These are phyloP conservation scores for Lachnellula subtilissima DNA, from an alignment of 2,329 filamentous ascomycete species.

Conservation along the genomic window DNA sequence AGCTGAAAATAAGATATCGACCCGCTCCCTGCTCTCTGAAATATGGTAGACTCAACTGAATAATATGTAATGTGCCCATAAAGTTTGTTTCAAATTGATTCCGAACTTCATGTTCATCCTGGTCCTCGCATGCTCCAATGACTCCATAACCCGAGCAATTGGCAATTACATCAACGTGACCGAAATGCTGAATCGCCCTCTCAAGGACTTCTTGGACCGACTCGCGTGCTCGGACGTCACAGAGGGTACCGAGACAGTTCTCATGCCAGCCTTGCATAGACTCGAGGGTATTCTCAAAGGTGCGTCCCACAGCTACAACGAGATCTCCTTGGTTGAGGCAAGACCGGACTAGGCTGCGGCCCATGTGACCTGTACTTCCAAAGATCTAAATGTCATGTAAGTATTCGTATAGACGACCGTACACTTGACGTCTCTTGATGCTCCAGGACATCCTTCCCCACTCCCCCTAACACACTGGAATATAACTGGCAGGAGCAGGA, in stretches of 20 bases:
- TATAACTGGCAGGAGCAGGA: not conserved
- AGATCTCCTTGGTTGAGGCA: slow-evolving; percentile 76
- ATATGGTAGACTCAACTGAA: slow-evolving; percentile 82
- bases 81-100: slow-evolving; percentile 99
- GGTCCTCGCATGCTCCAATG: slow-evolving; percentile 92
- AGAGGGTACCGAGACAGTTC: slow-evolving; percentile 75
- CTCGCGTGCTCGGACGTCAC: slow-evolving; percentile 79
- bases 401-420: slow-evolving; percentile 1
- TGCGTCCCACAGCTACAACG: slow-evolving; percentile 81
- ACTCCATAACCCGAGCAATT: slow-evolving; percentile 96
- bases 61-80: slow-evolving; percentile 89
- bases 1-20: slow-evolving; percentile 91
- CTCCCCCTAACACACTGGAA: not conserved
- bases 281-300: slow-evolving; percentile 67
- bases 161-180: slow-evolving; percentile 79
- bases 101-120: slow-evolving; percentile 89
- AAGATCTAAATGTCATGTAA: slow-evolving; percentile 58
- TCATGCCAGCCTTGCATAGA: slow-evolving; percentile 68
- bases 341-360: slow-evolving; percentile 79
- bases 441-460: not conserved
- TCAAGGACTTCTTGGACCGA: slow-evolving; percentile 71
- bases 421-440: not conserved
- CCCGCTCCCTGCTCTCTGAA: slow-evolving; percentile 73
- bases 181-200: slow-evolving; percentile 67
- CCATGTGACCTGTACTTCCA: slow-evolving; percentile 96